Evolutionary conservation across 306 rosid species (phyloP).

Genomic region (Vigna trinervia): DNA sequence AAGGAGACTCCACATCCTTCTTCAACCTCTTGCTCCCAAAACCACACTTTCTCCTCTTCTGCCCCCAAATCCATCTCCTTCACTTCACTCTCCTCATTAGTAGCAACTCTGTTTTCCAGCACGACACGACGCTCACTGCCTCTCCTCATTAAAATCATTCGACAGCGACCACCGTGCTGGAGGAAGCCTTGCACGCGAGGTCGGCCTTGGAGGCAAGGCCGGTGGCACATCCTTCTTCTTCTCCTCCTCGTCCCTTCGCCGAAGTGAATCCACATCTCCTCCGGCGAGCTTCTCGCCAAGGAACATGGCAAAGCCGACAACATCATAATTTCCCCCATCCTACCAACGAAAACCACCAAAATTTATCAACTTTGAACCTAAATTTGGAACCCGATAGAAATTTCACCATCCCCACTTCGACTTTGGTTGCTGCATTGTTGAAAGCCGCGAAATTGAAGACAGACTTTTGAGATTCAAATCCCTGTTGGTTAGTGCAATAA

Average conservation of each 20-base stretch:
- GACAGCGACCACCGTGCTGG: constrained; percentile 83
- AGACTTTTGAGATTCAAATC: constrained; percentile 29
- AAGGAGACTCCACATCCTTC: constrained; percentile 75
- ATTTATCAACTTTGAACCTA: constrained; percentile 35
- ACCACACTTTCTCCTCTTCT: constrained; percentile 43
- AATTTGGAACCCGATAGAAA: constrained; percentile 22
- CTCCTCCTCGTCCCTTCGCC: constrained; percentile 75
- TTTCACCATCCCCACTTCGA: constrained; percentile 41
- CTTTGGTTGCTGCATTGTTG: constrained; percentile 48
- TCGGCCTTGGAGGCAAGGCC: constrained; percentile 93
- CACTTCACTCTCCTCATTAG: constrained; percentile 60
- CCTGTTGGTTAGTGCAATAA: not conserved
- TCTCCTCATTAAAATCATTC: constrained; percentile 55
- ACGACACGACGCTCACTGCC: not conserved
- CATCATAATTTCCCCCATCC: constrained; percentile 50
- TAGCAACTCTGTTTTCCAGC: constrained; percentile 49
- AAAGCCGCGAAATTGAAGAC: constrained; percentile 32
- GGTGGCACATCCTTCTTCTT: constrained; percentile 90
- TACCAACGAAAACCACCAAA: constrained; percentile 6
- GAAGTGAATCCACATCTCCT: constrained; percentile 97
- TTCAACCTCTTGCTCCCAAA: constrained; percentile 72
- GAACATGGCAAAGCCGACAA: constrained; percentile 75
- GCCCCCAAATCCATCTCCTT: constrained; percentile 58
- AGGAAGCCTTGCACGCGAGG: constrained; percentile 79
- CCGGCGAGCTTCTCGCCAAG: constrained; percentile 83